A percentile compares a stretch with the other conserved stretches of the same genome.
phyloP scores from a whole-genome alignment of 2,329 filamentous ascomycete genomes.

The Neonectria punicea region DNA sequence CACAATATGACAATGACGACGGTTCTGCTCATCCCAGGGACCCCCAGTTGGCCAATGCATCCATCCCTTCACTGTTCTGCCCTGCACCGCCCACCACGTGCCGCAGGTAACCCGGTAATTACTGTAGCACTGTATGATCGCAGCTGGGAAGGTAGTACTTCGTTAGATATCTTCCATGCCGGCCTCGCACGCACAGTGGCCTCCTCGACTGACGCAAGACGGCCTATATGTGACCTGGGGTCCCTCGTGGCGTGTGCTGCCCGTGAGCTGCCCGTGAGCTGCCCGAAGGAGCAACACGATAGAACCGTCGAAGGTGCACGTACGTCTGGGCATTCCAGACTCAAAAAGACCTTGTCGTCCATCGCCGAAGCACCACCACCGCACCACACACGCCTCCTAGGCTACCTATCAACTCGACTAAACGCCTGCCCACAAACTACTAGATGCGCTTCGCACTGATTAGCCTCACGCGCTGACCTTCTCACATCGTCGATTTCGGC shows the following conservation, averaged over 20 bases:
- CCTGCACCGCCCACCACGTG: conserved; percentile 17
- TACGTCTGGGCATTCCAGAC: conserved; percentile 16
- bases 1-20: neutral
- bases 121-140: neutral
- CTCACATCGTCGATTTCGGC: conserved; percentile 13
- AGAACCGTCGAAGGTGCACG: conserved; percentile 23
- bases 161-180: neutral
- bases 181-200: neutral
- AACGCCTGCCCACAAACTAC: neutral
- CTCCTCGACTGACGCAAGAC: too few relatives aligned
- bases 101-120: conserved; percentile 1
- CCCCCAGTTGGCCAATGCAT: conserved; percentile 5
- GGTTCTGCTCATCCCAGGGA: conserved; percentile 14
- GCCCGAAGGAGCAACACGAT: conserved; percentile 25
- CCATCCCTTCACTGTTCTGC: neutral
- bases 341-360: neutral
- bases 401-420: neutral
- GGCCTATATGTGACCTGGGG: neutral
- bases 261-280: conserved; percentile 5
- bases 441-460: conserved; percentile 1
- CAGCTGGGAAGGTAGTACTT: neutral
- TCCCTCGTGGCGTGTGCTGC: neutral
- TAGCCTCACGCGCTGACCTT: conserved; percentile 19
- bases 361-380: conserved; percentile 20
- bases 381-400: neutral